Evolutionary conservation across 805 yeast genomes (phyloP), one percentile per base, ranked within the genome.

Genomic region (Wickerhamomyces mucosus): DNA sequence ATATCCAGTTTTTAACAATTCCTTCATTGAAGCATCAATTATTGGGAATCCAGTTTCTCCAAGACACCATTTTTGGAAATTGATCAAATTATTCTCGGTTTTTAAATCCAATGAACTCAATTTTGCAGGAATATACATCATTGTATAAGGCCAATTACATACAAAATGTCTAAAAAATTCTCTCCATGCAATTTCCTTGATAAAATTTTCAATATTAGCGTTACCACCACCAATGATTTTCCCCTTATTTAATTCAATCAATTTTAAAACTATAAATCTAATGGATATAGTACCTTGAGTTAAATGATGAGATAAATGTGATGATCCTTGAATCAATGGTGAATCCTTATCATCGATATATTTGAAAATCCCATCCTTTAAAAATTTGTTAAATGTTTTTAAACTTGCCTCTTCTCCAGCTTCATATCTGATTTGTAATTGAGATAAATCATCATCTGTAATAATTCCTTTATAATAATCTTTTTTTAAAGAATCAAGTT

Each of bases 1-100:
- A 41, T 65, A 69, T 0, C 75, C 78, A 1, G 72, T 69, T n/a
- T 55, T 50, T 22, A 59, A 50, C 23, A 72, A 51, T 42, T 71
- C 61, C 21, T 73, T 53, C 78, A 72, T 72, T 24, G 69, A 61
- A 2, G 78, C 78, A 43, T 72, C 79, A 4, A 72, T 67, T 9
- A 72, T 58, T 1, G 79, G 78, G 30, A 57, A 59, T 1, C 78
- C 79, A 0, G 78, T 72, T 15, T 46, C 46, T 0, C 78, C 79
- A 16, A 55, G 43, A 36, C 72, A 63, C 79, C 78, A 72, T 15
- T 57, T 58, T 15, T 56, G 53, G 43, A 65, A 72, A 15, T 56
- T 55, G 7, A 53, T 59, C 3, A 43, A 39, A 35, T 63, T 62
- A 32, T 65, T 53, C 26, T 62, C 67, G 70, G 71, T 66, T 15